Evolutionary conservation across 1,284 basidiomycete genomes (phyloP).

Genomic region (Pyrrhoderma lamaoense): DNA sequence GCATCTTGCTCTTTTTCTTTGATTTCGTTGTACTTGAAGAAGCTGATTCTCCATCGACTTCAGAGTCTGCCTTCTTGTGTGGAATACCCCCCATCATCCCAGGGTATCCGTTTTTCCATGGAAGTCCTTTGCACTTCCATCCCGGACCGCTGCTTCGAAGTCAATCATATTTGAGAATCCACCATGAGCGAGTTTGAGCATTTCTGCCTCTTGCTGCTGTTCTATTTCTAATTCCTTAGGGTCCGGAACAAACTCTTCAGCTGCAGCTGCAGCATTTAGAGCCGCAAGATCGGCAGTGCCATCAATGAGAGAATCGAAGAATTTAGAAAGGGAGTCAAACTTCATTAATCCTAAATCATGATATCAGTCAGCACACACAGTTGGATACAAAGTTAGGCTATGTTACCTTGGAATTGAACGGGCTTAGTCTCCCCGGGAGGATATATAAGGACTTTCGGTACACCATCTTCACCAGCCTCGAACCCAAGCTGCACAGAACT

Average conservation of each 20-base stretch:
- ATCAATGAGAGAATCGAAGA: slow-evolving; percentile 60
- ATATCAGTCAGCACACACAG: neutral
- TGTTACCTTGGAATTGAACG: slow-evolving; percentile 52
- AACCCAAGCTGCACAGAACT: slow-evolving; percentile 50
- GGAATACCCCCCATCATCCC: slow-evolving; percentile 35
- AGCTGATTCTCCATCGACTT: neutral
- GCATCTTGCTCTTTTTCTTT: slow-evolving; percentile 25
- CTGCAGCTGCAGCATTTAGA: slow-evolving; percentile 32
- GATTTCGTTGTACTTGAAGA: slow-evolving; percentile 22
- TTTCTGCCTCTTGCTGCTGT: slow-evolving; percentile 44
- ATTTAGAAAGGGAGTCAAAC: slow-evolving; percentile 56
- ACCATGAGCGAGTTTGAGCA: slow-evolving; percentile 44
- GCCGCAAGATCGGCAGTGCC: slow-evolving; percentile 50
- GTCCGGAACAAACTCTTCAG: slow-evolving; percentile 35
- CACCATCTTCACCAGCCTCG: slow-evolving; percentile 44
- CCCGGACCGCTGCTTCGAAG: slow-evolving; percentile 43
- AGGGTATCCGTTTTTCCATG: slow-evolving; percentile 38
- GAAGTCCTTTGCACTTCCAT: slow-evolving; percentile 37
- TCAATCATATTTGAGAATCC: slow-evolving; percentile 43
- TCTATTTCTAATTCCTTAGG: slow-evolving; percentile 41
- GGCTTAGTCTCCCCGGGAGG: slow-evolving; percentile 47
- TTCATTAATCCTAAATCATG: slow-evolving; percentile 49
- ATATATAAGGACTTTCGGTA: slow-evolving; percentile 61
- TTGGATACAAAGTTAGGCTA: slow-evolving; percentile 12
- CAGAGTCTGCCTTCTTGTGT: slow-evolving; percentile 20